phyloP scores from a whole-genome alignment of 495 filamentous ascomycete species.

The Articulospora tetracladia region DNA sequence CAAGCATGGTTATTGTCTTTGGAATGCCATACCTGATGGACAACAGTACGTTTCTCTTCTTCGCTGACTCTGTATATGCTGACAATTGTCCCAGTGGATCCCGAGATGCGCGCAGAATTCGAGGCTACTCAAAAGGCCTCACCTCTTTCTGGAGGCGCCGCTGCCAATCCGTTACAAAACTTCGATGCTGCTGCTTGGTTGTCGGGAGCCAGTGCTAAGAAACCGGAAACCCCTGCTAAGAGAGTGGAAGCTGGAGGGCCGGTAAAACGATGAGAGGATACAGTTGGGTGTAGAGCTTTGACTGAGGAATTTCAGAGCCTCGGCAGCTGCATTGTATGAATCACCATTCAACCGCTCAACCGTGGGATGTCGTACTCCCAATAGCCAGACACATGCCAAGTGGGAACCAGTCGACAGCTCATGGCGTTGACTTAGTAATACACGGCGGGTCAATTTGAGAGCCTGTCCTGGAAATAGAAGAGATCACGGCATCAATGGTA shows the following conservation, averaged over 20 bases:
- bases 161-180: constrained; percentile 53
- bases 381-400: too few relatives aligned
- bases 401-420: too few relatives aligned
- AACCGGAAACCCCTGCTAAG: constrained; percentile 3
- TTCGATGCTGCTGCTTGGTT: constrained; percentile 89
- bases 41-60: constrained; percentile 66
- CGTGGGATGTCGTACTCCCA: too few relatives aligned
- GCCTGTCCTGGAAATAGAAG: too few relatives aligned
- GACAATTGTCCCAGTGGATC: constrained; percentile 70
- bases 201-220: constrained; percentile 42
- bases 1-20: constrained; percentile 74
- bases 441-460: too few relatives aligned
- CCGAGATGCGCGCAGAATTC: constrained; percentile 87
- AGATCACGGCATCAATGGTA: too few relatives aligned
- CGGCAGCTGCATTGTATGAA: too few relatives aligned
- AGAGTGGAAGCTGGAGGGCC: constrained; percentile 26
- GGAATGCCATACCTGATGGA: constrained; percentile 93
- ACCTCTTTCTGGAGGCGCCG: constrained; percentile 40
- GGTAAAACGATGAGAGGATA: background rate
- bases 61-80: background rate
- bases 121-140: constrained; percentile 81
- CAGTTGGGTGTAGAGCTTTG: background rate
- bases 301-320: too few relatives aligned
- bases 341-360: too few relatives aligned
- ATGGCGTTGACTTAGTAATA: too few relatives aligned